phyloP scores from a whole-genome alignment of 2,329 filamentous ascomycete genomes.

The Chrysoporthe cubensis region DNA sequence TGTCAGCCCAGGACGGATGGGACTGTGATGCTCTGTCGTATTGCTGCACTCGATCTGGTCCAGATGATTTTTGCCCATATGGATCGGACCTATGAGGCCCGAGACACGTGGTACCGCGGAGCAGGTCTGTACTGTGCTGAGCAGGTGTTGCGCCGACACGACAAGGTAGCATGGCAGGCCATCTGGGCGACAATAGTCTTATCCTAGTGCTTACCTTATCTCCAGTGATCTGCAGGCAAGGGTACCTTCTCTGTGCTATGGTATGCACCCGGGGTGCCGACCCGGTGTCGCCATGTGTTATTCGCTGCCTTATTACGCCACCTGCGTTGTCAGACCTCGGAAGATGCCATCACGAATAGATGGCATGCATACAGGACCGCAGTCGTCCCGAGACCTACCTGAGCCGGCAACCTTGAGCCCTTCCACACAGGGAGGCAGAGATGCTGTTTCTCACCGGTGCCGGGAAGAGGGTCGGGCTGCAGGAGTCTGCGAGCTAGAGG shows the following conservation, averaged over 20 bases:
- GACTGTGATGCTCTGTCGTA: neutral
- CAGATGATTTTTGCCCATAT: neutral
- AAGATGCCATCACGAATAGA: neutral
- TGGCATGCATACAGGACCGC: slow-evolving; percentile 6
- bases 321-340: neutral
- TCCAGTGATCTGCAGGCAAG: neutral
- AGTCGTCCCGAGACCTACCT: slow-evolving; percentile 2
- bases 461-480: too few species aligned
- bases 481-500: too few species aligned
- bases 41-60: neutral
- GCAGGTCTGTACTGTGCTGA: neutral
- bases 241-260: too few species aligned
- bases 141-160: neutral
- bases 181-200: slow-evolving; percentile 13
- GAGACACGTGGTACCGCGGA: neutral
- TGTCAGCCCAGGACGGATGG: neutral
- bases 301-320: slow-evolving; percentile 7
- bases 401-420: neutral
- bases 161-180: neutral
- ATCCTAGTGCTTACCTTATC: slow-evolving; percentile 9
- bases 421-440: too few species aligned
- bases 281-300: neutral
- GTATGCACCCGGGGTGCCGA: neutral
- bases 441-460: too few species aligned
- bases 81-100: neutral